Evolutionary conservation across 2,329 filamentous ascomycete species (phyloP).

Genomic region (Gaeumannomyces tritici): DNA sequence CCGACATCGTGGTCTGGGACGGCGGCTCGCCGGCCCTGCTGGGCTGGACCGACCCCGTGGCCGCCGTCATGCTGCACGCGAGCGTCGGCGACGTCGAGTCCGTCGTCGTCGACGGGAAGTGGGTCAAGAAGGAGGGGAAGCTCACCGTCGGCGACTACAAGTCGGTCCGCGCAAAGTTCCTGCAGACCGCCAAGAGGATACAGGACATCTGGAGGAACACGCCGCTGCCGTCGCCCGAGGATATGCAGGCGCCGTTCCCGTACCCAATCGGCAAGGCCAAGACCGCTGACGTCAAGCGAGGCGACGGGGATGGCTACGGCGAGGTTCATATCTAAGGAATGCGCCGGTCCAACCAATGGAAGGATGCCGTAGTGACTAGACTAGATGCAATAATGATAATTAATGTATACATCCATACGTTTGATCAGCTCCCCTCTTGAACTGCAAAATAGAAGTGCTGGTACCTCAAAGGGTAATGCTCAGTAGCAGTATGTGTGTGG

Average conservation of each 20-base stretch:
- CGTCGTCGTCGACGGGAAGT: conserved; percentile 39
- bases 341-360: too few relatives aligned
- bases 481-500: too few relatives aligned
- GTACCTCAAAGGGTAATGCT: too few relatives aligned
- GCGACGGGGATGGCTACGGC: conserved; percentile 9
- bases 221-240: conserved; percentile 17
- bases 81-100: conserved; percentile 40
- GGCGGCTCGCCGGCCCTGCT: conserved; percentile 36
- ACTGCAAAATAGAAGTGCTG: too few relatives aligned
- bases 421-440: too few relatives aligned
- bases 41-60: conserved; percentile 45
- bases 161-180: conserved; percentile 19
- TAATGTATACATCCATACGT: too few relatives aligned
- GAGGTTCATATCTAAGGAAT: not conserved
- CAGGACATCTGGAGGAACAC: conserved; percentile 15
- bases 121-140: conserved; percentile 33
- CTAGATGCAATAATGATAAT: too few relatives aligned
- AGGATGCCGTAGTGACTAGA: too few relatives aligned
- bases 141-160: conserved; percentile 16
- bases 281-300: conserved; percentile 7
- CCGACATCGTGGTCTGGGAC: conserved; percentile 44
- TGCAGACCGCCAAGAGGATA: conserved; percentile 22
- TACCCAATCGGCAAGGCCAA: not conserved
- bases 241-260: not conserved
- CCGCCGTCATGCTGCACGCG: conserved; percentile 45